A percentile compares a stretch with the other conserved stretches of the same genome.
These are phyloP conservation scores for Malania oleifera DNA, from an alignment of 164 flowering plant genomes.

Conservation along the genomic window DNA sequence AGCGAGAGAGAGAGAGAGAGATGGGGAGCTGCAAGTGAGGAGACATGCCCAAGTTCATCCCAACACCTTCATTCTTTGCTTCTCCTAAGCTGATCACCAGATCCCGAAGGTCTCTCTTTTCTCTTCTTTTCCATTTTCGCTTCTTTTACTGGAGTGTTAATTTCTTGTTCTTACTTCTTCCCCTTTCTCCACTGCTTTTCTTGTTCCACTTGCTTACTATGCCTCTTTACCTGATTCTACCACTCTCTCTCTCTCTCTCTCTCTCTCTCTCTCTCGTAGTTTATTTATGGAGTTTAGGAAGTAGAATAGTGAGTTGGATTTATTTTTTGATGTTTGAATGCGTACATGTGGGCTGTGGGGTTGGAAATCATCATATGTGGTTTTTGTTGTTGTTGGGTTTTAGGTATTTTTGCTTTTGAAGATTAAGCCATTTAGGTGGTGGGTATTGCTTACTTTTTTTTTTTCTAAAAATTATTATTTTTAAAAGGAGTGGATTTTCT, in stretches of 20 bases:
- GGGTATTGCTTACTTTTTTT: too few species aligned
- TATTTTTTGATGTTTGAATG: neutral
- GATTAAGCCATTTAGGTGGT: too few species aligned
- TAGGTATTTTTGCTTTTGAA: neutral
- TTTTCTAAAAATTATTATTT: too few species aligned
- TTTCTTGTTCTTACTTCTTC: constrained; percentile 6
- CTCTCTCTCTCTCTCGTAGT: neutral
- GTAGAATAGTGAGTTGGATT: neutral
- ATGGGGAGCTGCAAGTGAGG: constrained; percentile 29
- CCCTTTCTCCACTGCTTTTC: constrained; percentile 4
- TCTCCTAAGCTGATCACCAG: constrained; percentile 30
- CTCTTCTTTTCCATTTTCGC: too few species aligned
- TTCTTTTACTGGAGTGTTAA: too few species aligned
- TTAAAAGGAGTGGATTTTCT: too few species aligned
- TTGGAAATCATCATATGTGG: constrained; percentile 12
- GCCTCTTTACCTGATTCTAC: neutral
- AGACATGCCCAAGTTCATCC: constrained; percentile 49
- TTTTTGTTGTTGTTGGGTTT: constrained; percentile 1
- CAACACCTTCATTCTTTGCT: constrained; percentile 35
- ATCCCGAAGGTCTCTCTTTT: constrained; percentile 38
- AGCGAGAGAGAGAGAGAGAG: constrained; percentile 9
- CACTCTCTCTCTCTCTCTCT: neutral
- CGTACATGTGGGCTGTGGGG: constrained; percentile 8
- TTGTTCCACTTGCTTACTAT: neutral
- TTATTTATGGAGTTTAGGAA: neutral